Conservation (phyloP, 202 grass and related monocot genomes). For the Saccharum hybrid region DNA sequence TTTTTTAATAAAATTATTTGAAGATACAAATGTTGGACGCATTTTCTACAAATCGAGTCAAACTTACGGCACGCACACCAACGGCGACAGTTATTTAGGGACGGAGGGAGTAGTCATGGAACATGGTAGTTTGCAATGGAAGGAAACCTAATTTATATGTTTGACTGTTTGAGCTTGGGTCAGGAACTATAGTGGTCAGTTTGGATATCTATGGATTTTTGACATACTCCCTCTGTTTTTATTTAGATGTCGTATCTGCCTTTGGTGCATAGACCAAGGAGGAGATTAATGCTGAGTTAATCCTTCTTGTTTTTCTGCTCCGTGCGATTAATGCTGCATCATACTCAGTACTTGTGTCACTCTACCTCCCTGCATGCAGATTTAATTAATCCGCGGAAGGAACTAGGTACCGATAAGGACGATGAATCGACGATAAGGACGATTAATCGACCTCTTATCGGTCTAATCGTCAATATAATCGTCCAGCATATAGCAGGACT, state of each 20-base stretch:
- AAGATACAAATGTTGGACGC: too few species aligned
- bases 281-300: background rate
- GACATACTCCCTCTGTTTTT: background rate
- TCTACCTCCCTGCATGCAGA: background rate
- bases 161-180: conserved; percentile 35
- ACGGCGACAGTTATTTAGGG: too few species aligned
- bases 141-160: background rate
- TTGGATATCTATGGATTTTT: conserved; percentile 26
- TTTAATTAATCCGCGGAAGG: background rate
- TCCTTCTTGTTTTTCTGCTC: background rate
- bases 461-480: too few species aligned
- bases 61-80: too few species aligned
- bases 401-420: background rate
- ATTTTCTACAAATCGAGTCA: too few species aligned
- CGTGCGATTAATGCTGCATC: background rate
- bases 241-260: background rate
- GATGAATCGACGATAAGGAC: too few species aligned
- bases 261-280: background rate
- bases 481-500: too few species aligned
- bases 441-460: too few species aligned
- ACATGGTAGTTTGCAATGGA: conserved; percentile 9
- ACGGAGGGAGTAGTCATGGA: background rate
- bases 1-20: too few species aligned
- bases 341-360: background rate
- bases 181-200: conserved; percentile 1